Base-by-base conservation (phyloP, 345 rosid species). In the Streptanthus diversifolius region DNA sequence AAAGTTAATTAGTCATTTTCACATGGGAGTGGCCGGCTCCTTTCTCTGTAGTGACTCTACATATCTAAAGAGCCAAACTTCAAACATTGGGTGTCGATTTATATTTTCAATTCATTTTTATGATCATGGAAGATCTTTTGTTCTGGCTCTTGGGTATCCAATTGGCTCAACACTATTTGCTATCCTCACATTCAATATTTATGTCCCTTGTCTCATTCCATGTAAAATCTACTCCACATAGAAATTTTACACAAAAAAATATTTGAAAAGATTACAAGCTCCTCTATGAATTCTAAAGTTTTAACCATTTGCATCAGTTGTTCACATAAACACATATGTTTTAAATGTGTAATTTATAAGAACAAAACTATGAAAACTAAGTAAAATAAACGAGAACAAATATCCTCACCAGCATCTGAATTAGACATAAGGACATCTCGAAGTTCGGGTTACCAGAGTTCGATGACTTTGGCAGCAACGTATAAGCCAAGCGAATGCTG, bases 1-100 rank as follows among this genome's bases (percentile, higher is more conserved):
- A 69, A 63, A 70, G 71, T 63, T 63, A 55, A 27, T 19, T 6
- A 44, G 80, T 70, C 80, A 36, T 70, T 76, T 76, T 76, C 80
- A 49, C 47, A 13, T 32, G 74, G 51, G 13, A 68, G 70, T 76
- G 75, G 71, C 65, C 70, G 58, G 45, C 70, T 68, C 79, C n/a
- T 63, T 70, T 70, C 60, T 70, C 54, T 63, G 55, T 63, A 37
- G 59, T 33, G 80, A 70, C 80, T 76, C 59, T 55, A 70, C 76
- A 70, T 76, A 47, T 55, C 80, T 40, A 76, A 70, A 76, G 76
- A 76, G 80, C 75, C 80, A 76, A 70, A 61, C 58, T 43, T 70
- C 32, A 44, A 45, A 70, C 52, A 55, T 70, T 45, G 56, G 45
- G 66, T 56, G 66, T 63, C 60, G 44, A 30, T 40, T 39, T 64